Evolutionary conservation across 768 basidiomycete species (phyloP).

Genomic region (Lactarius sp.): DNA sequence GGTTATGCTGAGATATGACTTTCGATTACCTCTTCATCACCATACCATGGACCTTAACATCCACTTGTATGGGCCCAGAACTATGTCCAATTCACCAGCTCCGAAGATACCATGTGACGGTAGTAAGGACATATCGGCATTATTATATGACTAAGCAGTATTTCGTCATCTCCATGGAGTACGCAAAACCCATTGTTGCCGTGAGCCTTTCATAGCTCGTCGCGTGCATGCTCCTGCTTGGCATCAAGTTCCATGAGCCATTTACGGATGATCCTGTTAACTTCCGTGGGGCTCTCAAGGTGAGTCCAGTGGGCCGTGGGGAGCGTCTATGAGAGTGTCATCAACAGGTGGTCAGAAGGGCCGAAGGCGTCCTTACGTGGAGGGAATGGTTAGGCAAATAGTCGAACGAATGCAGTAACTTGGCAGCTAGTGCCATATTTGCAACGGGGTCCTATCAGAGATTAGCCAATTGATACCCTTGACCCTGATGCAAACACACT

Average conservation of each 20-base stretch:
- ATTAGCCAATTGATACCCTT: neutral
- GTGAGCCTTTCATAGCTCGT: conserved; percentile 13
- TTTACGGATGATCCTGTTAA: conserved; percentile 47
- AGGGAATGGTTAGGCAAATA: conserved; percentile 36
- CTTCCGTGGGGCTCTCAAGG: conserved; percentile 49
- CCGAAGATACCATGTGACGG: neutral
- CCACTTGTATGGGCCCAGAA: neutral
- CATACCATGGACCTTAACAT: neutral
- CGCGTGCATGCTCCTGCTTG: conserved; percentile 3
- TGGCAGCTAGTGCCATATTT: conserved; percentile 37
- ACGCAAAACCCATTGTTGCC: neutral
- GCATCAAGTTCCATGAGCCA: conserved; percentile 42
- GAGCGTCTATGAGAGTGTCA: conserved; percentile 38
- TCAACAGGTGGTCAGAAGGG: neutral
- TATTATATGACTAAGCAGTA: neutral
- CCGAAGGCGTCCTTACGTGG: conserved; percentile 30
- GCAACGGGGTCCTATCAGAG: conserved; percentile 40
- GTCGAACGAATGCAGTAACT: conserved; percentile 28
- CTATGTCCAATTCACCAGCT: neutral
- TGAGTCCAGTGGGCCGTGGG: conserved; percentile 64
- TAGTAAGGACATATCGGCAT: neutral
- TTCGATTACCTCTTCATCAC: neutral
- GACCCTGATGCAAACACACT: conserved; percentile 27
- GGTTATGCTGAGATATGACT: neutral
- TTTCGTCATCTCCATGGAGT: neutral